Percentiles rank a stretch among this genome's conserved stretches.
phyloP scores from a whole-genome alignment of 306 rosid species.

The Sicyos baderoa region DNA sequence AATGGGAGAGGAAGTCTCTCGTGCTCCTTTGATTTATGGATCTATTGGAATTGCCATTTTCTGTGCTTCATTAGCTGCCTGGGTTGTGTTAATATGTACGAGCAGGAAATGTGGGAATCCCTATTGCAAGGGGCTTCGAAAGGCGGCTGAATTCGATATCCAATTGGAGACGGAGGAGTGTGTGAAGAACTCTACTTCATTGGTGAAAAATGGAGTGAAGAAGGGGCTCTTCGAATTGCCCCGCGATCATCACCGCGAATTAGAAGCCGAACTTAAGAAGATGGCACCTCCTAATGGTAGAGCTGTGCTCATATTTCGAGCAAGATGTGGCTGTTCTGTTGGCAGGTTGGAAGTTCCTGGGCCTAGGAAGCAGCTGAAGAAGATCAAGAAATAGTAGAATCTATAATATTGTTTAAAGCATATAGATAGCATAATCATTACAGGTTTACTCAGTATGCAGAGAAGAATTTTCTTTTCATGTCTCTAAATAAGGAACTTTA shows the following conservation, averaged over 20 bases:
- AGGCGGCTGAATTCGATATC: constrained; percentile 86
- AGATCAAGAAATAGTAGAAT: constrained; percentile 73
- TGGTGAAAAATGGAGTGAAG: constrained; percentile 44
- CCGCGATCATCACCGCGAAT: constrained; percentile 76
- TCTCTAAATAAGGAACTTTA: constrained; percentile 64
- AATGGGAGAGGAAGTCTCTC: constrained; percentile 58
- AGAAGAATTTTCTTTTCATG: constrained; percentile 35
- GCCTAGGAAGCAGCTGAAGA: constrained; percentile 45
- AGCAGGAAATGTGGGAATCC: constrained; percentile 72
- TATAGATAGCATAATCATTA: constrained; percentile 18
- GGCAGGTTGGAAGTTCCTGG: constrained; percentile 97
- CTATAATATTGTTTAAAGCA: neutral
- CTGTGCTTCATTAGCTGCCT: constrained; percentile 60
- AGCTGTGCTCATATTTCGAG: constrained; percentile 70
- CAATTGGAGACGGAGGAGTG: constrained; percentile 94
- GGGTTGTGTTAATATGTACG: constrained; percentile 56
- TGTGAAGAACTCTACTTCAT: constrained; percentile 55
- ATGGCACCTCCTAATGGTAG: constrained; percentile 92
- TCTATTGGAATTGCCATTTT: constrained; percentile 48
- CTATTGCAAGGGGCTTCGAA: constrained; percentile 65
- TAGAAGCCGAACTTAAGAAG: constrained; percentile 94
- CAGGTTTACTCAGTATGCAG: constrained; percentile 26
- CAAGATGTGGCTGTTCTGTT: constrained; percentile 92
- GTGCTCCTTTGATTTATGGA: constrained; percentile 61
- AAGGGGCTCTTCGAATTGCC: constrained; percentile 76